Evolutionary conservation across 805 yeast genomes (phyloP), one percentile per base, ranked within the genome.

Genomic region (Ogataea pini): DNA sequence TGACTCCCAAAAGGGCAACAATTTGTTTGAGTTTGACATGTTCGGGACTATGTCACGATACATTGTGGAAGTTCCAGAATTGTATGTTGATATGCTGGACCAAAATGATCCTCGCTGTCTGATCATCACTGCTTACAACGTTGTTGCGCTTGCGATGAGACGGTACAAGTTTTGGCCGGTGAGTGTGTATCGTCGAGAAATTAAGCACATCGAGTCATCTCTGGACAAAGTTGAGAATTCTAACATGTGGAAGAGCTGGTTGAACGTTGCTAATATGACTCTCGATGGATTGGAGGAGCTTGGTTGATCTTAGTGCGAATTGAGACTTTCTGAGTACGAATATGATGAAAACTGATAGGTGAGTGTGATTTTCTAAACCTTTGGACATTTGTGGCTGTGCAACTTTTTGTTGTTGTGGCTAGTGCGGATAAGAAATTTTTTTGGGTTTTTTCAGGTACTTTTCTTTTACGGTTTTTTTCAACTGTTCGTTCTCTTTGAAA

Each of bases 41-140:
- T 47, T 39, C 27, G 62, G 56, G 14, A 59, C 62, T 4, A 29
- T 58, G 19, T 50, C 58, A 2, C 43, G 64, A 12, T 59, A 49
- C 48, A 48, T 52, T 12, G 50, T 56, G 17, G 59, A 58, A 22
- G 31, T 58, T n/a, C 63, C 64, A 0, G 56, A 48, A 9, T 28
- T 12, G 32, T 56, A 56, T 19, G 43, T 54, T 2, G 57, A 50
- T 2, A 24, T 57, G 33, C 41, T 51, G 42, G 59, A 55, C 10
- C 45, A 44, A 28, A 41, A 44, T n/a, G 62, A 58, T 24, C 62
- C 62, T 5, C 51, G 60, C 13, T 59, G 59, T 1, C 46, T 58
- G 28, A 48, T 58, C 7, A 27, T 56, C 9, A 46, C 51, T 1
- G 62, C 58, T 13, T 57, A 58, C 49, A 53, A 53, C 36, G 32